Evolutionary conservation across 2,329 filamentous ascomycete genomes (phyloP), one percentile per base, ranked within the genome.

Genomic region (Pleomassaria siparia): DNA sequence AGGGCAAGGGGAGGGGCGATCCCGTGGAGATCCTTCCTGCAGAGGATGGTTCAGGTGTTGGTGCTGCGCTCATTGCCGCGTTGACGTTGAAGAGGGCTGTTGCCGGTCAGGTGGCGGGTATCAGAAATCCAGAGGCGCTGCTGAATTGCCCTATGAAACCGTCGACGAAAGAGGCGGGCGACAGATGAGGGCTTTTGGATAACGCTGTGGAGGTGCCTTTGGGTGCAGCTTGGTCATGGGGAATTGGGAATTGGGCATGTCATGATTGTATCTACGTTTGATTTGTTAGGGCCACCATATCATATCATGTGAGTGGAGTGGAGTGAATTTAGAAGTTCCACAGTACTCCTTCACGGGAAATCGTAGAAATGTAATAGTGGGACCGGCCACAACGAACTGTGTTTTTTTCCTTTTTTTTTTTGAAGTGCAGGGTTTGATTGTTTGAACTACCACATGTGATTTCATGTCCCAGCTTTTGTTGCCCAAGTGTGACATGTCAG

Each of bases 41-140:
- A 51, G 94, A 99, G 75, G 94, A 99, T 70, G 94, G 94, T 56
- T 92, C 87, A 56, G 94, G 92, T 81, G 94, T 97, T n/a, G 92
- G 92, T 58, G 94, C 92, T 36, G 94, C 94, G 4, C 76, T 99
- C 51, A 97, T 99, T 77, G 94, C 94, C 7, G 84, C 84, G 7
- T 64, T 86, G 66, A 86, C 83, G 9, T 68, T 86, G 50, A 83
- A 85, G 75, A 75, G 83, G 49, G 77, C 82, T 53, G 77, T 82
- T 67, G 75, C 78, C 42, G 83, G 83, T 26, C 81, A 84, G 60
- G 55, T 78, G 43, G 76, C 74, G 25, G 83, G 83, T 59, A 82
- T 86, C 55, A 74, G 76, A 42, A 76, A 84, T 59, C 63, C 71
- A 2, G 64, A 76, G 46, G 64, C 64, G 22, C 72, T 79, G 71